Conservation (phyloP, 1,284 basidiomycete species). For the Caloboletus inedulis region DNA sequence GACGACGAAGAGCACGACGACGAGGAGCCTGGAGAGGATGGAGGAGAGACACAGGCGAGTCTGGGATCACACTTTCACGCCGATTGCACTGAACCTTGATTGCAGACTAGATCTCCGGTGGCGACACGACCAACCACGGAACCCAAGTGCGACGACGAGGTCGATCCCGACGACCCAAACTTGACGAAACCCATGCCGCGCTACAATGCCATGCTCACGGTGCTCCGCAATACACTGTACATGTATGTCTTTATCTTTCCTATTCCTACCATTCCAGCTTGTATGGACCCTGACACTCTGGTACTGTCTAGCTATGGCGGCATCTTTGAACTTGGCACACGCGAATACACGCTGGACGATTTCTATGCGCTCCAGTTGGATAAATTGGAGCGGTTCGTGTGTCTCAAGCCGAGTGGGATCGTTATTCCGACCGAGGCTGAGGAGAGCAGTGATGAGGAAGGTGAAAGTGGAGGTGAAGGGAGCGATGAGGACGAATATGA, state of each 20-base stretch:
- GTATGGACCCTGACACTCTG: neutral
- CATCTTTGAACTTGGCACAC: slow-evolving; percentile 76
- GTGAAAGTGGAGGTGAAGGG: slow-evolving; percentile 49
- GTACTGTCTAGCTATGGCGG: slow-evolving; percentile 69
- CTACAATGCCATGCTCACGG: slow-evolving; percentile 92
- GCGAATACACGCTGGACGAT: slow-evolving; percentile 85
- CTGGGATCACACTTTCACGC: neutral
- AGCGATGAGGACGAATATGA: slow-evolving; percentile 46
- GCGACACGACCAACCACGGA: neutral
- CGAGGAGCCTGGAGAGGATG: slow-evolving; percentile 31
- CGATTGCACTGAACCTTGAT: neutral
- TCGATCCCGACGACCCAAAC: slow-evolving; percentile 70
- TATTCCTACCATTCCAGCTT: neutral
- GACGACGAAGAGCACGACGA: slow-evolving; percentile 28
- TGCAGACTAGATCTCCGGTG: slow-evolving; percentile 2
- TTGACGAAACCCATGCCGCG: slow-evolving; percentile 70
- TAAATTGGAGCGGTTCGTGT: slow-evolving; percentile 75
- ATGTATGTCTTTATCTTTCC: slow-evolving; percentile 50
- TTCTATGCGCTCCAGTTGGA: slow-evolving; percentile 77
- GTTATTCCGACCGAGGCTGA: slow-evolving; percentile 60
- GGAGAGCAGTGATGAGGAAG: slow-evolving; percentile 58
- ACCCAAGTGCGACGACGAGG: slow-evolving; percentile 26
- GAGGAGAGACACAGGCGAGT: slow-evolving; percentile 27
- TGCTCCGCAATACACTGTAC: slow-evolving; percentile 82
- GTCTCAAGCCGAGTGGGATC: slow-evolving; percentile 66